phyloP scores from a whole-genome alignment of 192 early-diverging fungal genomes.

The Coemansia sp. region DNA sequence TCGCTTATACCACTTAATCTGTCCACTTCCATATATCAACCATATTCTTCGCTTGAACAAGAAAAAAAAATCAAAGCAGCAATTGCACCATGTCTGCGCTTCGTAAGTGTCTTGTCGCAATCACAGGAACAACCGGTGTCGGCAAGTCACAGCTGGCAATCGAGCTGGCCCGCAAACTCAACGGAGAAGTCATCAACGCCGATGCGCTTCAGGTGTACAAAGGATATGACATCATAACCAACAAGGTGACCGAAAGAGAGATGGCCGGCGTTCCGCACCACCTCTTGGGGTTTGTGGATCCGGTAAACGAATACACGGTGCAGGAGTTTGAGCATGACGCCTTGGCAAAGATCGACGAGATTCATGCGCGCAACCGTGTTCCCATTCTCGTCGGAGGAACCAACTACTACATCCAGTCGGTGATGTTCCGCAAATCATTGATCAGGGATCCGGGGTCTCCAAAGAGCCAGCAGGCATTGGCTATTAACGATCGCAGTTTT shows the following conservation, averaged over 20 bases:
- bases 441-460: constrained; percentile 35
- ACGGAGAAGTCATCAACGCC: constrained; percentile 91
- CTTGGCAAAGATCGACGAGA: constrained; percentile 68
- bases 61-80: too few species aligned
- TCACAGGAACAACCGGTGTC: constrained; percentile 90
- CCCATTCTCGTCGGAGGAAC: constrained; percentile 96
- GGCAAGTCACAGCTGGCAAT: constrained; percentile 96
- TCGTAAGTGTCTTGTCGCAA: constrained; percentile 57
- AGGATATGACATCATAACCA: constrained; percentile 90
- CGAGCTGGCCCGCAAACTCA: constrained; percentile 75
- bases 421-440: constrained; percentile 77
- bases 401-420: constrained; percentile 93
- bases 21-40: too few species aligned
- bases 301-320: constrained; percentile 81
- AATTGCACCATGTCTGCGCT: constrained; percentile 9
- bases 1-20: too few species aligned
- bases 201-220: constrained; percentile 96
- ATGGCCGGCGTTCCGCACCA: constrained; percentile 74
- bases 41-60: too few species aligned
- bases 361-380: constrained; percentile 66
- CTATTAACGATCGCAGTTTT: constrained; percentile 16
- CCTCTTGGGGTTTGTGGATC: constrained; percentile 75
- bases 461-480: constrained; percentile 8
- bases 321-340: constrained; percentile 84
- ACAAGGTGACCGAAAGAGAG: constrained; percentile 83